Conservation (phyloP, 345 rosid species). For the Isatis tinctoria region DNA sequence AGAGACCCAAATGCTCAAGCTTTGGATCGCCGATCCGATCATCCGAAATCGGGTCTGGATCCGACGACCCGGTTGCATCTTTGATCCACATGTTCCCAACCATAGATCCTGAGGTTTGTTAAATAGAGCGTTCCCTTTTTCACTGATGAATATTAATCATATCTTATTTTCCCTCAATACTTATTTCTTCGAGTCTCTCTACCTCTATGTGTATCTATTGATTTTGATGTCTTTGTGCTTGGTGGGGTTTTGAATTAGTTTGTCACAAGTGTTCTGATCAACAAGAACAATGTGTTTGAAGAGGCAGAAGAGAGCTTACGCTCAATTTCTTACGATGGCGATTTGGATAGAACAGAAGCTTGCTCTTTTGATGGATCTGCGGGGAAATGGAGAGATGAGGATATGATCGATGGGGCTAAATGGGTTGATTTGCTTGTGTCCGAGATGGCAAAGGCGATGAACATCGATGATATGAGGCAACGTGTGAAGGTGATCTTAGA, state of each 20-base stretch:
- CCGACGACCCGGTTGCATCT: slow-evolving; percentile 37
- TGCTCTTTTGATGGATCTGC: slow-evolving; percentile 15
- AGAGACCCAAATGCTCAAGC: slow-evolving; percentile 45
- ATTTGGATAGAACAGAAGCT: background rate
- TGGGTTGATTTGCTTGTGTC: slow-evolving; percentile 53
- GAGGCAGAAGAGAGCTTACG: slow-evolving; percentile 41
- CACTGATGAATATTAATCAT: background rate
- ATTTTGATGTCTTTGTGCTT: background rate
- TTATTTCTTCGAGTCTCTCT: background rate
- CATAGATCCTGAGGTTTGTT: slow-evolving; percentile 52
- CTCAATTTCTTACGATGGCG: slow-evolving; percentile 13
- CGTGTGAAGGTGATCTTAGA: slow-evolving; percentile 42
- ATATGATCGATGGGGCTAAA: slow-evolving; percentile 28
- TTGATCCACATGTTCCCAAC: slow-evolving; percentile 46
- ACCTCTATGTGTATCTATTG: background rate
- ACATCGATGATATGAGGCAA: slow-evolving; percentile 41
- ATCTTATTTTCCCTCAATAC: background rate
- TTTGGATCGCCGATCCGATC: slow-evolving; percentile 40
- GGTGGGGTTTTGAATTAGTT: slow-evolving; percentile 24
- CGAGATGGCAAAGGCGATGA: slow-evolving; percentile 40
- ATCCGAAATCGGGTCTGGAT: slow-evolving; percentile 37
- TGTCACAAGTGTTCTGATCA: slow-evolving; percentile 27
- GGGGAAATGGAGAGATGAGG: slow-evolving; percentile 7
- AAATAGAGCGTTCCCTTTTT: background rate
- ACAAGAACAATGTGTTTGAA: slow-evolving; percentile 41